phyloP scores from a whole-genome alignment of 257 asterid genomes.

The Solanum sparsipilum region DNA sequence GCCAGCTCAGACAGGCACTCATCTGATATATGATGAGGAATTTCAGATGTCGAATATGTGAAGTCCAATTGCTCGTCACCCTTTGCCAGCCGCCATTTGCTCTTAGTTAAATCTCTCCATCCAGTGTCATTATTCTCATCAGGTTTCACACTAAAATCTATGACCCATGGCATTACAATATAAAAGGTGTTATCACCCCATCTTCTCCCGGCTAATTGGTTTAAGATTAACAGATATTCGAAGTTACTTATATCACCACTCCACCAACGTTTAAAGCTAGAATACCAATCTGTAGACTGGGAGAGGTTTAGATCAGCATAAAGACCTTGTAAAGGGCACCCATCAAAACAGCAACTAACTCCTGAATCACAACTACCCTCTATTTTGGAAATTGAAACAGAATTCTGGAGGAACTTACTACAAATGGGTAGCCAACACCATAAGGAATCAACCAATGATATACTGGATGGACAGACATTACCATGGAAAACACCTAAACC shows the following conservation, averaged over 20 bases:
- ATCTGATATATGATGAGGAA: constrained; percentile 94
- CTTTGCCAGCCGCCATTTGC: constrained; percentile 98
- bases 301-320: constrained; percentile 57
- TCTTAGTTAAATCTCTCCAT: constrained; percentile 91
- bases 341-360: constrained; percentile 29
- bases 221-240: constrained; percentile 80
- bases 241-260: constrained; percentile 84
- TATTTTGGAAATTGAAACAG: constrained; percentile 17
- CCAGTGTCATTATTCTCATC: constrained; percentile 56
- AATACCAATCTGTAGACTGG: constrained; percentile 48
- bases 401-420: constrained; percentile 31
- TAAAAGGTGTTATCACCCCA: constrained; percentile 96
- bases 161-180: constrained; percentile 91
- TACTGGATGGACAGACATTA: constrained; percentile 52
- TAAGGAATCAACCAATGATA: constrained; percentile 53
- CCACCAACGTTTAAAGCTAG: constrained; percentile 80
- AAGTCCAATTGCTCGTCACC: constrained; percentile 98
- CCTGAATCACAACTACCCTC: neutral
- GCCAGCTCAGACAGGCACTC: constrained; percentile 98
- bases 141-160: constrained; percentile 75
- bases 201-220: constrained; percentile 84
- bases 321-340: constrained; percentile 50
- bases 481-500: constrained; percentile 75
- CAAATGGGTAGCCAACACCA: constrained; percentile 81
- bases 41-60: constrained; percentile 91